Base-by-base conservation (phyloP, 2,329 filamentous ascomycete genomes). In the Dactylellina drechsleri region DNA sequence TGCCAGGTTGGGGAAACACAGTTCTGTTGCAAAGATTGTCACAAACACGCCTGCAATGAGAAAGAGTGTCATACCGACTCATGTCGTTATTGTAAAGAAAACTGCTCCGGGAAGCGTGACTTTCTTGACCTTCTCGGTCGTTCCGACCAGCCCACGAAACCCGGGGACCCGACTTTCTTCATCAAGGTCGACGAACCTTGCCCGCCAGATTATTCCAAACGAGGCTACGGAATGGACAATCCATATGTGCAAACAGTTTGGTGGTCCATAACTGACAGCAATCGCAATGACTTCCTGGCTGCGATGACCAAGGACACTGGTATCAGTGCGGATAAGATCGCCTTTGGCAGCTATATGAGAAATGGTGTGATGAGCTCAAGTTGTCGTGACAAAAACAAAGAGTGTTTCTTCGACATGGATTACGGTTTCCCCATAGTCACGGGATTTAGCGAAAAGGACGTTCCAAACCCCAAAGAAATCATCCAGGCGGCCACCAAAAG, bases 171-270 rank as follows among this genome's bases (percentile, higher is more conserved):
- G 23, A 6, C 18, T 23, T 6, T 4, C 12, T 8, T 36, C 3
- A 18, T 7, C 12, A 50, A 50, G 12, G 18, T 50, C 45, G 15
- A n/a, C 2, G 15, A 66, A 61, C 45, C 76, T 16, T 77, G 77
- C 36, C 73, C 76, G 7, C 76, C 76, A 13, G 67, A 77, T 45
- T 66, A 70, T 47, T 77, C 77, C 8, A 20, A 75, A 54, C 77
- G 77, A 2, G 77, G 77, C 23, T 12, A 12, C 10, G 16, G 16
- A 12, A 1, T 2, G 1, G 12, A 53, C 8, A n/a, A 53, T n/a
- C 16, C 23, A 12, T 53, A 18, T 8, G 5, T 6, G 1, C 18
- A 53, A 28, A 26, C 50, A 4, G 50, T 53, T 2, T 53, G 50
- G 50, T 53, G 50, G 50, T 26, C 50, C 50, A 26, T 53, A 23